Evolutionary conservation across 768 basidiomycete species (phyloP), one percentile per base, ranked within the genome.

Genomic region (Paxillus involutus): DNA sequence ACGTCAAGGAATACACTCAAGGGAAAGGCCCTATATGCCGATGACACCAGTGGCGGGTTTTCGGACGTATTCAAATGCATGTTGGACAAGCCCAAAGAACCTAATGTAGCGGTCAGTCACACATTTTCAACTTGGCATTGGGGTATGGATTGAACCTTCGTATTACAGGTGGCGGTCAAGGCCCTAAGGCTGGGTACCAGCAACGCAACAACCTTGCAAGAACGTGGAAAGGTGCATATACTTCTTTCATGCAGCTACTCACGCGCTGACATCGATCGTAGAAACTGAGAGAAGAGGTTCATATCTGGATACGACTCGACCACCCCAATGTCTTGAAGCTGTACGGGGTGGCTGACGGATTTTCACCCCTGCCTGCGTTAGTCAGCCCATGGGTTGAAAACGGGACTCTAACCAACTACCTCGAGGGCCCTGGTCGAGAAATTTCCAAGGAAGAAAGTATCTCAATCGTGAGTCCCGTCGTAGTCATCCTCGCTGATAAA

Each of bases 351-450:
- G 65, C 68, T 19, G 68, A 69, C 19, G 72, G 70, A 39, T 75
- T 76, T 55, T 75, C 75, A 16, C 70, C 64, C 24, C 74, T 54
- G 30, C 43, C 50, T 11, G 67, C 70, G 8, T 67, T 77, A 68
- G 75, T 76, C 5, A 76, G 75, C 48, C 75, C 75, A 9, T 77
- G 76, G 76, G 59, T 71, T 48, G 70, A 76, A 42, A 65, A 75
- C 40, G 76, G 76, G 11, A 71, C 67, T 48, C 65, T 73, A 9
- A 71, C 64, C 44, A 70, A 68, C 51, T 73, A 75, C 51, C 64
- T 77, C 63, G 73, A 74, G 53, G 59, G 62, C n/a, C 66, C 59
- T 49, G 72, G 73, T 6, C 71, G 73, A 51, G 64, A 74, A 21
- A 53, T 77, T 39, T 65, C 69, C 3, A 65, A 71, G 42, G 55